Evolutionary conservation across 2,329 filamentous ascomycete species (phyloP), one percentile per base, ranked within the genome.

Genomic region (Neoscytalidium dimidiatum): DNA sequence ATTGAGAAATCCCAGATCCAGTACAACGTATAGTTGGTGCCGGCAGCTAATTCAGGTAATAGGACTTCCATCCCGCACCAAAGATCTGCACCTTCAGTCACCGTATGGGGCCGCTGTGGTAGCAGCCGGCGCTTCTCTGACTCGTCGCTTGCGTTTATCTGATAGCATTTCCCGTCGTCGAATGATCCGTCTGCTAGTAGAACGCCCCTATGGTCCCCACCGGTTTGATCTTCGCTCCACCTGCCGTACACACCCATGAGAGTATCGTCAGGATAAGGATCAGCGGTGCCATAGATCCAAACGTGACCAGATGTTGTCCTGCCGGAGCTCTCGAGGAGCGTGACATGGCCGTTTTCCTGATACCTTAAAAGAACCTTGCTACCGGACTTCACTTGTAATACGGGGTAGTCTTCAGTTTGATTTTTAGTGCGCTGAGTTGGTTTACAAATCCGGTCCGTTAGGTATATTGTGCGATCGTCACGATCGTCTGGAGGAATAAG

Each of bases 1-100:
- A 86, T 89, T 2, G 90, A 89, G 92, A 92, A 99, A 77, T 96
- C 90, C 95, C 95, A 98, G 51, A 97, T 89, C 94, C 94, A 98
- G 82, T 97, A 96, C 60, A 97, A 79, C 3, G 93, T 94, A 75
- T 94, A 92, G 31, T 84, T 84, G 33, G 88, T 85, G 51, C 88
- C 87, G 11, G 82, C 76, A n/a, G 84, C 77, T 52, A 87, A 81
- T 70, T 90, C 85, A 4, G 95, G 95, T 17, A 99, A 81, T 72
- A 88, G 83, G 53, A 97, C 81, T 73, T 95, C 89, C 41, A 89
- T 89, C 77, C 97, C 94, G 79, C 95, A 98, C 81, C 85, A 88
- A 58, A 94, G 82, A 46, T 46, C 19, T 46, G 17, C 43, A 11
- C 43, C 43, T 11, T 46, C 43, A 8, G 23, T 17, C 43, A 19